Percentiles rank a stretch among this genome's conserved stretches.
phyloP scores from a whole-genome alignment of 2,329 filamentous ascomycete species.

The Aspergillus proliferans region DNA sequence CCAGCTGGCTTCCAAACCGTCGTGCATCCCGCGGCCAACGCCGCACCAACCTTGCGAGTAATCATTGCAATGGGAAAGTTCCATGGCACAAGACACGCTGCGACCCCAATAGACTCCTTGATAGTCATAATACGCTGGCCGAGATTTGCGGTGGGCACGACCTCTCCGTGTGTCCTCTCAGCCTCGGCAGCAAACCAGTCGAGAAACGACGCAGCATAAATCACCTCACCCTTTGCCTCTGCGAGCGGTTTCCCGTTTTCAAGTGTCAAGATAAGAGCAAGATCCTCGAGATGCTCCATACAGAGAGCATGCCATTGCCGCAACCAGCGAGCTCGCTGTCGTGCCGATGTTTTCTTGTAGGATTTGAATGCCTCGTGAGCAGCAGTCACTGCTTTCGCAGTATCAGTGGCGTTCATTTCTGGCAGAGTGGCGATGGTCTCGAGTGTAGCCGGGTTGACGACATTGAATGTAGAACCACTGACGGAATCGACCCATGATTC shows the following conservation, averaged over 20 bases:
- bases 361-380: conserved; percentile 2
- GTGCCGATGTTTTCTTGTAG: conserved; percentile 3
- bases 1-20: conserved; percentile 31
- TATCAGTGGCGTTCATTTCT: conserved; percentile 4
- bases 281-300: conserved; percentile 48
- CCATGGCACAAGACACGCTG: conserved; percentile 80
- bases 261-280: conserved; percentile 47
- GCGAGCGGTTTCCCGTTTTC: conserved; percentile 56
- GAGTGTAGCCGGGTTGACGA: conserved; percentile 6
- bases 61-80: conserved; percentile 80
- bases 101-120: conserved; percentile 78
- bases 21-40: conserved; percentile 33
- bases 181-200: conserved; percentile 51
- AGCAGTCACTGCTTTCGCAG: conserved; percentile 2
- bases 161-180: conserved; percentile 44
- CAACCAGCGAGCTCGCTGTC: conserved; percentile 22
- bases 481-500: conserved; percentile 7
- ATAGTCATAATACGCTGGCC: conserved; percentile 56
- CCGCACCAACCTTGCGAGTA: conserved; percentile 28
- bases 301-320: conserved; percentile 53
- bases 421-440: conserved; percentile 5
- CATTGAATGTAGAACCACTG: conserved; percentile 2
- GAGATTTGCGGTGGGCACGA: conserved; percentile 61
- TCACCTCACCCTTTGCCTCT: conserved; percentile 45
- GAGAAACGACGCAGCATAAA: conserved; percentile 46